These are phyloP conservation scores for Puya raimondii DNA, from an alignment of 176 grass and related monocot species.

Conservation along the genomic window DNA sequence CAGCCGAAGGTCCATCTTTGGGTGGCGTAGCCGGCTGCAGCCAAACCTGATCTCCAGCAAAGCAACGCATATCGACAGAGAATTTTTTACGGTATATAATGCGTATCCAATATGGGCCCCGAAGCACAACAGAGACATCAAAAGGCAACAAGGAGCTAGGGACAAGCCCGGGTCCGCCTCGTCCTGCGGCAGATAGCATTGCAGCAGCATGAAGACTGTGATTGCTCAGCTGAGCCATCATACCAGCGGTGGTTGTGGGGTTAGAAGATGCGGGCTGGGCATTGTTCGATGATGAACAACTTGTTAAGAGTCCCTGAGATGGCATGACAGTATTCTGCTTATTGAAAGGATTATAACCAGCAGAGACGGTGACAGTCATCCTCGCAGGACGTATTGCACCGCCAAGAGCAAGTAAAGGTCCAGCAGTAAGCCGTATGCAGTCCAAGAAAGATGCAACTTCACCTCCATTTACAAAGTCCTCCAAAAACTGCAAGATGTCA, in stretches of 20 bases:
- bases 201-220: slow-evolving; percentile 64
- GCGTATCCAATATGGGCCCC: slow-evolving; percentile 98
- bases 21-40: slow-evolving; percentile 96
- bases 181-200: slow-evolving; percentile 78
- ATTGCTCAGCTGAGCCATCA: slow-evolving; percentile 55
- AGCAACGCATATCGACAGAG: slow-evolving; percentile 98
- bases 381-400: slow-evolving; percentile 96
- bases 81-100: slow-evolving; percentile 99
- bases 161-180: slow-evolving; percentile 87
- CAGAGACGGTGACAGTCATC: slow-evolving; percentile 82
- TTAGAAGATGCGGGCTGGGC: slow-evolving; percentile 37
- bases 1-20: slow-evolving; percentile 80
- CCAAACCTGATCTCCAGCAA: slow-evolving; percentile 99
- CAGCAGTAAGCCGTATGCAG: slow-evolving; percentile 87
- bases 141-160: slow-evolving; percentile 97
- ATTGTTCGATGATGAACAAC: slow-evolving; percentile 48
- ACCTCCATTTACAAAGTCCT: slow-evolving; percentile 98
- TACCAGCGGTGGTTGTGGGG: slow-evolving; percentile 17
- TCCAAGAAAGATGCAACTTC: slow-evolving; percentile 99
- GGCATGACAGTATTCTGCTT: slow-evolving; percentile 42
- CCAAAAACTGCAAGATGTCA: slow-evolving; percentile 61
- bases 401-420: slow-evolving; percentile 93
- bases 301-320: slow-evolving; percentile 40
- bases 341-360: slow-evolving; percentile 41
- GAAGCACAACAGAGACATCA: slow-evolving; percentile 95